phyloP scores from a whole-genome alignment of 1,284 basidiomycete species.

The Marasmius fiardii region DNA sequence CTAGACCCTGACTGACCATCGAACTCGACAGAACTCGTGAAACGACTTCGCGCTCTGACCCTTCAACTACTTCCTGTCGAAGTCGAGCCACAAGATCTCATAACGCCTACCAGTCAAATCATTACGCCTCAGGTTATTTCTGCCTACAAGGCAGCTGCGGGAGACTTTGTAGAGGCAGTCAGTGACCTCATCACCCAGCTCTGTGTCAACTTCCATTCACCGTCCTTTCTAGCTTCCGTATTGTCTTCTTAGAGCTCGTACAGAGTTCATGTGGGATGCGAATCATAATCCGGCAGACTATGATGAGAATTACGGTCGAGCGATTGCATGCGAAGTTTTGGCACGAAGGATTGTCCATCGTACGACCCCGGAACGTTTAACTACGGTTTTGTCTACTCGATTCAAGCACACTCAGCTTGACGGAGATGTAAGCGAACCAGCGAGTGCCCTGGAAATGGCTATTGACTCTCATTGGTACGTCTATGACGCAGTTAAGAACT shows the following conservation, averaged over 20 bases:
- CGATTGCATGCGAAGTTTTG: constrained; percentile 83
- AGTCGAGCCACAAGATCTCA: constrained; percentile 58
- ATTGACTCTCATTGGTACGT: constrained; percentile 80
- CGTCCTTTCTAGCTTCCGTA: constrained; percentile 61
- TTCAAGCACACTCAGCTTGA: constrained; percentile 74
- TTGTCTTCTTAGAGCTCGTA: constrained; percentile 76
- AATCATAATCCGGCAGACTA: constrained; percentile 77
- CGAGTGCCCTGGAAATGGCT: constrained; percentile 78
- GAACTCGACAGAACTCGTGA: constrained; percentile 64
- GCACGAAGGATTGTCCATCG: constrained; percentile 80
- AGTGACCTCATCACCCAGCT: constrained; percentile 21
- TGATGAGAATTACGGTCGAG: constrained; percentile 80
- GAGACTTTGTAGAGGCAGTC: constrained; percentile 80
- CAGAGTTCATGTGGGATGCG: constrained; percentile 76
- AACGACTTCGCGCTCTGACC: constrained; percentile 76
- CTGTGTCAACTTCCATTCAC: constrained; percentile 1
- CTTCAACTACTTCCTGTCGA: constrained; percentile 80
- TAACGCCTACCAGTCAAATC: constrained; percentile 64
- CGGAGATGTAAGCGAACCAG: constrained; percentile 72
- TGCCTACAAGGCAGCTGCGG: constrained; percentile 64
- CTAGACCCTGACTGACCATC: background rate
- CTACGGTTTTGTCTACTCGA: constrained; percentile 73
- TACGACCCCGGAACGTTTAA: constrained; percentile 58
- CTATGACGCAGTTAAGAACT: background rate
- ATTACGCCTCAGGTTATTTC: constrained; percentile 69